Conservation (phyloP, 352 stramenopile genomes). For the Phytophthora boehmeriae region DNA sequence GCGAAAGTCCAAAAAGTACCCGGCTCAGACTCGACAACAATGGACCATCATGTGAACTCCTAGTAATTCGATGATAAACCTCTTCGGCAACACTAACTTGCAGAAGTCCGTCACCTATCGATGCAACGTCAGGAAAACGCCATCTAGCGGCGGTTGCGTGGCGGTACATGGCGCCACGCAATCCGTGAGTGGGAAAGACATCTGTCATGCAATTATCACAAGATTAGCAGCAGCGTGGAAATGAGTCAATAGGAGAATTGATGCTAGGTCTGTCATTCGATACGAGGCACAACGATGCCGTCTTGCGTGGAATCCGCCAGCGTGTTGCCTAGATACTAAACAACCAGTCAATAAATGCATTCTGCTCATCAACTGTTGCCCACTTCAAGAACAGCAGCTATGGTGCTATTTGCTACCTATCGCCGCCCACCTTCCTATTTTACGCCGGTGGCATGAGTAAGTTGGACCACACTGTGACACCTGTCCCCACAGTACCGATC, state of each 20-base stretch:
- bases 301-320: constrained; percentile 17
- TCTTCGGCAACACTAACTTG: neutral
- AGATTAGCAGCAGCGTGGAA: constrained; percentile 55
- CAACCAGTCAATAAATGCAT: too few species aligned
- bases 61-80: too few species aligned
- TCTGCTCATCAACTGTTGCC: too few species aligned
- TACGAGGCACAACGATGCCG: constrained; percentile 33
- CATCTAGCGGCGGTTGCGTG: too few species aligned
- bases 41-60: too few species aligned
- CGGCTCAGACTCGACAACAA: too few species aligned
- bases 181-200: constrained; percentile 42
- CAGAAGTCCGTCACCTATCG: constrained; percentile 8
- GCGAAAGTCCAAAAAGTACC: too few species aligned
- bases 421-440: neutral
- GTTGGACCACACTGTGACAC: constrained; percentile 78
- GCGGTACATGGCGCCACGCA: constrained; percentile 55
- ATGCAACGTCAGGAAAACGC: constrained; percentile 58
- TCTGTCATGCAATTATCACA: constrained; percentile 49
- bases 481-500: constrained; percentile 71
- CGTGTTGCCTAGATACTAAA: too few species aligned
- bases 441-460: constrained; percentile 33
- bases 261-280: constrained; percentile 22
- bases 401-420: neutral
- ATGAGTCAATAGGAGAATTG: constrained; percentile 52
- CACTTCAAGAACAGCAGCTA: neutral